Evolutionary conservation across 495 filamentous ascomycete species (phyloP), one percentile per base, ranked within the genome.

Genomic region (Extremus antarcticus): DNA sequence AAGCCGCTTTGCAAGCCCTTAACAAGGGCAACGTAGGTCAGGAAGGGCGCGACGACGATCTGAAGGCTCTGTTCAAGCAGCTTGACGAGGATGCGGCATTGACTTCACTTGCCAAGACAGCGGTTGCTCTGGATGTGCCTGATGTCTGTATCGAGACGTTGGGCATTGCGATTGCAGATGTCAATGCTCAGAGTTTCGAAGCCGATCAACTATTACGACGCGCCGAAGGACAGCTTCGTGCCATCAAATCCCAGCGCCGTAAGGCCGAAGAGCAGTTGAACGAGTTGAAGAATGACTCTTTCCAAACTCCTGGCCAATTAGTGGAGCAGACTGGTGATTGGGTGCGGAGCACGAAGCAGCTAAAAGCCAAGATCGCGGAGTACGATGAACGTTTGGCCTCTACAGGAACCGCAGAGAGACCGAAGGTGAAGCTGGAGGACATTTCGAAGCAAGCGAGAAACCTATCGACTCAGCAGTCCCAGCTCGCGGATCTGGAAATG

Each of bases 321-420:
- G 73, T 78, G 23, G 74, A 77, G 50, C 71, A 80, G 60, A 86
- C 83, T 25, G 69, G 77, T 0, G 80, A 85, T 56, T 80, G 78
- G 70, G 78, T 78, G 56, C 76, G 83, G 22, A 73, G 70, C 47
- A 76, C 83, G 41, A 85, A 84, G 58, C 64, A 70, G 35, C 71
- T 85, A 20, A 61, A 70, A n/a, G 65, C 76, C 15, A 78, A 81
- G 54, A 68, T 90, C 2, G 69, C 64, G 22, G 78, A 83, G 57
- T 83, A 83, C 57, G 68, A 73, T 25, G 77, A 79, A 49, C 72
- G 74, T 49, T 66, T 76, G 25, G 58, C 63, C 19, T 24, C 41
- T 11, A 17, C 45, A 21, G 10, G 25, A 22, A 21, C 55, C 1
- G 15, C 19, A 1, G 1, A 20, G 23, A 10, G 4, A 1, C 20